Base-by-base conservation (phyloP, 352 stramenopile genomes). In the Phytophthora fragariaefolia region DNA sequence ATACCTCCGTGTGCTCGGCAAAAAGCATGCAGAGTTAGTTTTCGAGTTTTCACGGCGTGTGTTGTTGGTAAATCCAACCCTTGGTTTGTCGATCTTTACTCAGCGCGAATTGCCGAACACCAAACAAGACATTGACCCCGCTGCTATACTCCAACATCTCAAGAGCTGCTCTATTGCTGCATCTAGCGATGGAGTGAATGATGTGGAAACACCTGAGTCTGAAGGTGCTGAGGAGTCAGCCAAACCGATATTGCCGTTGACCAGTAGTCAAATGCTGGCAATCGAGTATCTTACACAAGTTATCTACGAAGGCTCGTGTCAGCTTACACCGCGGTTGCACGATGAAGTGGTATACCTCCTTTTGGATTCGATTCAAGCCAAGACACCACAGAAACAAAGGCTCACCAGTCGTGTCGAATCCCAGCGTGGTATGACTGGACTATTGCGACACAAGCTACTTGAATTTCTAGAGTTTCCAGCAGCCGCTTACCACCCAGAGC, bases 31-130 rank as follows among this genome's bases (percentile, higher is more conserved):
- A 1, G 79, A 92, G 38, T 66, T 96, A 5, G 77, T 96, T 20
- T 94, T 93, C 48, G 87, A 94, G 49, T 96, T 93, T 66, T 94
- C 87, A 6, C 78, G 81, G 0, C 85, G 84, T 28, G 71, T 96
- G 1, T 59, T 96, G 40, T 78, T 73, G 9, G 71, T 81, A 8
- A 76, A 81, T 23, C 84, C 87, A 8, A 24, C 63, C 7, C 61
- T 94, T 3, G 85, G 87, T 0, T 58, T 96, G 17, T 82, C 84
- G 2, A 93, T 96, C 50, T 94, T 96, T 71, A 94, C 85, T 12
- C 74, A 91, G 17, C 83, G 87, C 15, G 62, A 83, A 24, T 70
- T 91, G 32, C 73, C 70, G 0, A 58, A 60, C 22, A 60, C 62
- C 15, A 81, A 87, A 18, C 65, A 76, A 28, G 87, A 96, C 32